Base-by-base conservation (phyloP, 2,329 filamentous ascomycete species). In the Diaporthe sp. region DNA sequence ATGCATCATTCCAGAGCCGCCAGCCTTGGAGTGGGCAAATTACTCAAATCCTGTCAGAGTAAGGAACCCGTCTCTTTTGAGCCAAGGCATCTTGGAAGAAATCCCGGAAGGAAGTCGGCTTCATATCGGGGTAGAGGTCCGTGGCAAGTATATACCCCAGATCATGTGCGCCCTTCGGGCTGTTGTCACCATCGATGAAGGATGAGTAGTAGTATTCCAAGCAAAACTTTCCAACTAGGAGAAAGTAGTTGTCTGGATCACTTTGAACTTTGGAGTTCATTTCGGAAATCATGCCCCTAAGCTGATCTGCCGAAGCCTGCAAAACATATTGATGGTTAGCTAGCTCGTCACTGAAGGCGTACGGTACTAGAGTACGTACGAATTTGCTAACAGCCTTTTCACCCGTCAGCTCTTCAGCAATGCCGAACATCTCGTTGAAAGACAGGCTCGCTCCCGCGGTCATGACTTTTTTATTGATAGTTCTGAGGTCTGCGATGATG, bases 181-280 rank as follows among this genome's bases (percentile, higher is more conserved):
- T 58, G 4, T 58, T 58, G 22, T 58, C 55, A 22, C 55, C 33
- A 58, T 58, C 55, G 25, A 58, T 58, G 55, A 58, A 58, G 10
- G 33, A 58, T 12, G 55, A 38, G 33, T 38, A 38, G 4, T n/a
- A 58, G 4, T 38, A 58, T 15, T 38, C 54, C 28, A 57, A 9
- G 1, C 5, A 57, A 0, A 57, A 22, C 28, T 57, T 57, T 1
- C 54, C 54, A 3, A 57, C 54, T 0, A 57, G 7, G 8, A 35
- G 54, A 3, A 35, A 35, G 8, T 57, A 57, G 30, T 35, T 57
- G 30, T 17, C 15, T 12, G 54, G 54, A 35, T 57, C 30, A 2
- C 19, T 10, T 57, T 57, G 15, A 10, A 33, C 4, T 17, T 57
- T 57, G 54, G 54, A 57, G 28, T 8, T 35, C 28, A 35, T 57